These are phyloP conservation scores for Sphenostylis stenocarpa DNA, from an alignment of 306 rosid genomes.

Conservation along the genomic window DNA sequence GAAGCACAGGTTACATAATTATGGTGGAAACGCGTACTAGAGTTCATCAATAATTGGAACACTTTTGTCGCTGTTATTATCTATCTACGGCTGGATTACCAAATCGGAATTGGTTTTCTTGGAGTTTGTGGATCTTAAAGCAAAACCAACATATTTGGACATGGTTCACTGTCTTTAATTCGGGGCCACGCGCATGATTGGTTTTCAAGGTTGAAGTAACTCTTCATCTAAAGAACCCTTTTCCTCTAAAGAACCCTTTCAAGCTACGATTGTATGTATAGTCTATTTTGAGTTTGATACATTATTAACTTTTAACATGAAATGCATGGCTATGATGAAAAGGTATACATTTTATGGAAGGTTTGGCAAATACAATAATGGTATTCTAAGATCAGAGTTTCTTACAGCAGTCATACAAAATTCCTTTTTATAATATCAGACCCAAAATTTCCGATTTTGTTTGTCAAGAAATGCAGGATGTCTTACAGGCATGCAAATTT, in stretches of 20 bases:
- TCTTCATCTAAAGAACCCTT: background rate
- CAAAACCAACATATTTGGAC: slow-evolving; percentile 11
- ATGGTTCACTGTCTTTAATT: background rate
- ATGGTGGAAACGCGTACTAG: no score
- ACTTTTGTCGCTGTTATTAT: no score
- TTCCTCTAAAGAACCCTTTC: no score
- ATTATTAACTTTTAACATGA: background rate
- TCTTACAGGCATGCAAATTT: background rate
- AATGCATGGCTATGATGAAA: background rate
- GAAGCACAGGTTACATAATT: no score
- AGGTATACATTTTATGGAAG: no score
- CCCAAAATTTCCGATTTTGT: background rate
- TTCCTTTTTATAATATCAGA: background rate
- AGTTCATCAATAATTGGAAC: no score
- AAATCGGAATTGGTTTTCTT: background rate
- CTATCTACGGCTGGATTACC: background rate
- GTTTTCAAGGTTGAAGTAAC: slow-evolving; percentile 5
- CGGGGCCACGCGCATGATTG: background rate
- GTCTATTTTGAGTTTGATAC: background rate
- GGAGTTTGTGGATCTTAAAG: slow-evolving; percentile 15
- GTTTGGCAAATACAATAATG: background rate
- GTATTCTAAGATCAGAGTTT: background rate
- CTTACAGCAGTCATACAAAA: background rate
- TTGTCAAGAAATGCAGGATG: background rate
- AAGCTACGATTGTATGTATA: background rate